Base-by-base conservation (phyloP, 2,329 filamentous ascomycete species). In the Ophiostoma himal-ulmi region DNA sequence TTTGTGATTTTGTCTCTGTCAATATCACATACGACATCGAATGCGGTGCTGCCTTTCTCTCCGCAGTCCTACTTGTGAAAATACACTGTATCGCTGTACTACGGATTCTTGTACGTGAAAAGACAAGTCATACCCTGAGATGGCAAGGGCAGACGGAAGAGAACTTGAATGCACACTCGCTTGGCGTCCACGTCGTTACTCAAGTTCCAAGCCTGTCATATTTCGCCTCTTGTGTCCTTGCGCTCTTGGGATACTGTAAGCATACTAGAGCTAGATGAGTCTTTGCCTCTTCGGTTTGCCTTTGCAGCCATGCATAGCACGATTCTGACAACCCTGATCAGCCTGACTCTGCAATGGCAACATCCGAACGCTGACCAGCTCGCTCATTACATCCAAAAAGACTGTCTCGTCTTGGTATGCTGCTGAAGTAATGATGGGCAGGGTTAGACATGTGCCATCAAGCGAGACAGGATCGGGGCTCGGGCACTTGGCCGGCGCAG, bases 371-470 rank as follows among this genome's bases (percentile, higher is more conserved):
- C 22, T 14, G 13, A 10, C 11, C 26, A 34, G 10, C 3, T 34
- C 57, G 20, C 20, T 26, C 52, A 22, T 26, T 22, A 22, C 11
- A 22, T 26, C 17, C 4, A 30, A 60, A 60, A 60, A 34, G 26
- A 34, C 57, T 34, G 57, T 62, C 57, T 62, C 22, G 57, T 62
- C 57, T 62, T 34, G 22, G 6, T 62, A 17, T 48, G 17, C 7
- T 48, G 44, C 44, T 44, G 37, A 48, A 34, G 20, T 57, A 22
- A 34, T 8, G 57, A 62, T 62, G 13, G 26, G 57, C 57, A 34
- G 57, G 57, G 57, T 30, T 26, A 34, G 57, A 62, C 57, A 62
- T 62, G 57, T 62, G 26, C 57, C 26, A 62, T 62, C 11, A 62
- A 34, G 26, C 57, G 57, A 62, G 57, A 62, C 57, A 62, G 57